phyloP scores from a whole-genome alignment of 2,329 filamentous ascomycete genomes.

The Talaromyces verruculosus region DNA sequence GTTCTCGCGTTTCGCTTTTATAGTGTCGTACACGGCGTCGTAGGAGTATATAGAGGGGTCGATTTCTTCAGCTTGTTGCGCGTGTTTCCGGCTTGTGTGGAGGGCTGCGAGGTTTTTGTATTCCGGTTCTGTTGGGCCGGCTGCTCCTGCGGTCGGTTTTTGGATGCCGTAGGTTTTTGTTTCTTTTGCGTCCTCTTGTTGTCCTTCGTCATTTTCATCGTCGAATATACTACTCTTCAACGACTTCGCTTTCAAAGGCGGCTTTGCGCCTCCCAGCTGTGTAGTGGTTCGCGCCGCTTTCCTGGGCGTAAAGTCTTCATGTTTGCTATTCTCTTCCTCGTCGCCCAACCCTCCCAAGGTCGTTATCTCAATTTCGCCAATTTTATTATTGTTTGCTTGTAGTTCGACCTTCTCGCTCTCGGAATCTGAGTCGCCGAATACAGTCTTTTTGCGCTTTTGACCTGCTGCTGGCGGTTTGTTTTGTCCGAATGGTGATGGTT shows the following conservation, averaged over 20 bases:
- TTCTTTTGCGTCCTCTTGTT: background rate
- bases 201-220: constrained; percentile 37
- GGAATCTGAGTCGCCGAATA: constrained; percentile 48
- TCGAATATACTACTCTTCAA: constrained; percentile 40
- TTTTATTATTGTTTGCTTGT: constrained; percentile 23
- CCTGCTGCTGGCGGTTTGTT: constrained; percentile 29
- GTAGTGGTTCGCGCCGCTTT: constrained; percentile 15
- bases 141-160: constrained; percentile 16
- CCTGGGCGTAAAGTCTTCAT: constrained; percentile 8
- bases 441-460: constrained; percentile 50
- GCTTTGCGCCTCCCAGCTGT: constrained; percentile 8
- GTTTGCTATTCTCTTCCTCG: constrained; percentile 10
- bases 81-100: constrained; percentile 48
- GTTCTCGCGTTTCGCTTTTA: constrained; percentile 42
- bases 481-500: constrained; percentile 24
- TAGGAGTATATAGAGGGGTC: constrained; percentile 53
- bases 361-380: constrained; percentile 36
- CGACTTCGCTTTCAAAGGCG: constrained; percentile 35
- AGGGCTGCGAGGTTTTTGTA: constrained; percentile 50
- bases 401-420: constrained; percentile 35
- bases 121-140: constrained; percentile 2
- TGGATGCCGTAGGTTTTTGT: constrained; percentile 16
- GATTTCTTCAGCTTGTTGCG: constrained; percentile 44
- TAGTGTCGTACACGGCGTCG: constrained; percentile 50
- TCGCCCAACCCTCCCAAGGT: constrained; percentile 41